Evolutionary conservation across 2,329 filamentous ascomycete genomes (phyloP).

Genomic region (Scolecobasidium constrictum): DNA sequence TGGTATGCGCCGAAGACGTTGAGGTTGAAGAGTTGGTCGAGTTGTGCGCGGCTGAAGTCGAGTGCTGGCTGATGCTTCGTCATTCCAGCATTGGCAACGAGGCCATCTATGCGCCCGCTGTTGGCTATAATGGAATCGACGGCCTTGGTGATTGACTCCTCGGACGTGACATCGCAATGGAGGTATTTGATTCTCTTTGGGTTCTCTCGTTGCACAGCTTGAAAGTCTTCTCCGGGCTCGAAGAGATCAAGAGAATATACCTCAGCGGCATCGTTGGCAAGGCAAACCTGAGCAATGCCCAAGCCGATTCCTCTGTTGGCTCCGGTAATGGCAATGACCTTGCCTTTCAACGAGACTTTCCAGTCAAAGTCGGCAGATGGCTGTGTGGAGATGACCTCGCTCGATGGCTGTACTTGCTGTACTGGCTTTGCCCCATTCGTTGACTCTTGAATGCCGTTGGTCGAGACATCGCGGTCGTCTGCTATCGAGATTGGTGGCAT

Average conservation of each 20-base stretch:
- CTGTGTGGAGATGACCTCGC: too few species aligned
- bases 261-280: constrained; percentile 52
- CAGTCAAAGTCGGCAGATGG: constrained; percentile 32
- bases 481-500: too few species aligned
- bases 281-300: constrained; percentile 53
- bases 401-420: too few species aligned
- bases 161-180: constrained; percentile 18
- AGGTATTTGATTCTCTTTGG: constrained; percentile 30
- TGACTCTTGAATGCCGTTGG: too few species aligned
- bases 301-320: constrained; percentile 55
- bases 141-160: constrained; percentile 22
- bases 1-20: constrained; percentile 13
- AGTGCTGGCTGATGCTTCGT: constrained; percentile 21
- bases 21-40: constrained; percentile 18
- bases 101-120: constrained; percentile 39
- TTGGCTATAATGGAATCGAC: constrained; percentile 30
- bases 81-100: constrained; percentile 63
- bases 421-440: too few species aligned
- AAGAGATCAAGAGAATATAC: constrained; percentile 50
- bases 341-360: constrained; percentile 39
- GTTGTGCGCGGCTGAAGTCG: constrained; percentile 19
- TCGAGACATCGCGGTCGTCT: too few species aligned
- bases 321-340: constrained; percentile 41
- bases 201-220: constrained; percentile 45
- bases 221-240: constrained; percentile 35